Evolutionary conservation across 768 basidiomycete genomes (phyloP), one percentile per base, ranked within the genome.

Genomic region (Lentinula raphanica): DNA sequence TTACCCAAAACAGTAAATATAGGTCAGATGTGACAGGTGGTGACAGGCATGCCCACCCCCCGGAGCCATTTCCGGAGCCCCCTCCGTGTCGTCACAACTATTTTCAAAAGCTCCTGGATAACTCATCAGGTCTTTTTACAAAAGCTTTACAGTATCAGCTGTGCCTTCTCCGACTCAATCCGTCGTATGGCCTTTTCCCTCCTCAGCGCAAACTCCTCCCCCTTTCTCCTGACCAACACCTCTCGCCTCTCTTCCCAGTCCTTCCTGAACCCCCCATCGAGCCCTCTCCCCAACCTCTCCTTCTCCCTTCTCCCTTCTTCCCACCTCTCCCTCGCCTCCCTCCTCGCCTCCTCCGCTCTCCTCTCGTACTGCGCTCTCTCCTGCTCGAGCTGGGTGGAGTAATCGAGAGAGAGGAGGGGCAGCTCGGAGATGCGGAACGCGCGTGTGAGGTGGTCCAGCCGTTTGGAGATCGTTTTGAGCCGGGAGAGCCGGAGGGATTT

Each of bases 371-470:
- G 70, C 31, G 88, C 86, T 68, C 98, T 98, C 71, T 98, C 97
- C 63, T 89, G 76, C 1, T 80, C 82, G 44, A 98, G 80, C 3
- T n/a, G n/a, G n/a, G n/a, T n/a, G n/a, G n/a, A n/a, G n/a, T n/a
- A n/a, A n/a, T n/a, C n/a, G n/a, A n/a, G n/a, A n/a, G n/a, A n/a
- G n/a, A n/a, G n/a, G n/a, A 98, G 78, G 0, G 94, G 90, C 5
- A 86, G 82, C 69, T 98, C 96, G 49, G 94, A 94, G 71, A 94
- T 93, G 64, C 96, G 88, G 74, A 88, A 91, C 0, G 95, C 94
- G 55, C 94, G 92, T 73, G 98, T 96, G 69, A 90, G 70, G 74
- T 99, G 96, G 68, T 98, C 97, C 64, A 98, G 83, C 25, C 94
- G 88, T 74, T 98, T 98, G 36, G 86, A 69, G 44, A 87, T 80